Evolutionary conservation across 768 basidiomycete species (phyloP).

Genomic region (Leccinum longicurvipes): DNA sequence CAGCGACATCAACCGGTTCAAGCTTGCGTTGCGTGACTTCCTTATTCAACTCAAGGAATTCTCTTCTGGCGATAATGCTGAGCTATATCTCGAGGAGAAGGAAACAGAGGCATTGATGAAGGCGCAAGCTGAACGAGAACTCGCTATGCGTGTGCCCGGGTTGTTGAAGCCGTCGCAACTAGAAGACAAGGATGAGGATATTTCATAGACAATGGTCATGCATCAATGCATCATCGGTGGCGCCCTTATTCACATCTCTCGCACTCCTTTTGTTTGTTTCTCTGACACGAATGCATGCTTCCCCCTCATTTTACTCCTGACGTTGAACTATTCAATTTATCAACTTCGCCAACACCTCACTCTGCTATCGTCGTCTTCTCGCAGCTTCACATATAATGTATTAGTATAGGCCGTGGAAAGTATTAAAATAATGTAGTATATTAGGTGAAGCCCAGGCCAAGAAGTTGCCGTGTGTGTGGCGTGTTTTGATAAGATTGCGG

Average conservation of each 20-base stretch:
- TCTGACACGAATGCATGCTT: constrained; percentile 28
- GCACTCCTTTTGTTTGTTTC: constrained; percentile 26
- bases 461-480: background rate
- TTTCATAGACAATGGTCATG: constrained; percentile 30
- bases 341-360: constrained; percentile 19
- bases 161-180: constrained; percentile 95
- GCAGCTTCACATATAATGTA: constrained; percentile 36
- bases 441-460: constrained; percentile 11
- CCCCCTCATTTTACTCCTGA: constrained; percentile 16
- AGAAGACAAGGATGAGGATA: constrained; percentile 92
- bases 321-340: constrained; percentile 30
- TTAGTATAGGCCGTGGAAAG: constrained; percentile 32
- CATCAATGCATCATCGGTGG: constrained; percentile 21
- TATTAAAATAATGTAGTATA: constrained; percentile 30
- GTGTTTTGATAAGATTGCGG: constrained; percentile 13
- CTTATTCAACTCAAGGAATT: constrained; percentile 97
- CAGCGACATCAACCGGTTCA: constrained; percentile 86
- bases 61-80: constrained; percentile 86
- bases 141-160: constrained; percentile 93
- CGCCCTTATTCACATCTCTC: constrained; percentile 20
- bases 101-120: constrained; percentile 79
- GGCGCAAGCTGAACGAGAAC: constrained; percentile 79
- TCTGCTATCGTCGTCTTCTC: constrained; percentile 31
- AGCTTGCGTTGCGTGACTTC: constrained; percentile 93
- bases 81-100: constrained; percentile 92